A percentile compares a stretch with the other conserved stretches of the same genome.
Conservation (phyloP, 805 yeast species). For the Hanseniaspora taiwanica region DNA sequence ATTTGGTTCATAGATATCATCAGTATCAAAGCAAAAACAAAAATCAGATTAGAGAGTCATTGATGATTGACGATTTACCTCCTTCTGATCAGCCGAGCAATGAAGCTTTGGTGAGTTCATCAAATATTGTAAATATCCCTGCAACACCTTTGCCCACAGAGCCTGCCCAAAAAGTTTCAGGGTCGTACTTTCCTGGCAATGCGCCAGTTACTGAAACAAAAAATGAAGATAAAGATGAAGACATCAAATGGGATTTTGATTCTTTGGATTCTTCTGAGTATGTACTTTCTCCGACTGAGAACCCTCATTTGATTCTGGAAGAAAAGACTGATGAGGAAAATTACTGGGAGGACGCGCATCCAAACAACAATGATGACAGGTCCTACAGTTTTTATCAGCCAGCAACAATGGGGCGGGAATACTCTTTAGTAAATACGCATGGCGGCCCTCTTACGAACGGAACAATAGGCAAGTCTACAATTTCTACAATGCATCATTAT, state of each 20-base stretch:
- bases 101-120: constrained; percentile 5
- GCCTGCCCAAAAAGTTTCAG: constrained; percentile 1
- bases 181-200: not conserved
- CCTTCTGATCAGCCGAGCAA: constrained; percentile 19
- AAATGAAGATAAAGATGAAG: constrained; percentile 22
- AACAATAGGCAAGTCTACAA: not conserved
- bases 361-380: constrained; percentile 10
- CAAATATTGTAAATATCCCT: constrained; percentile 5
- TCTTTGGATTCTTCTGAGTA: constrained; percentile 64
- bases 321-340: constrained; percentile 19
- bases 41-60: constrained; percentile 36
- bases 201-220: constrained; percentile 5
- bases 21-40: constrained; percentile 61
- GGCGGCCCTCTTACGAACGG: not conserved
- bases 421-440: constrained; percentile 1
- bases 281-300: constrained; percentile 50
- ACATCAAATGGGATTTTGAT: constrained; percentile 83
- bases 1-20: constrained; percentile 59
- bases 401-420: constrained; percentile 2
- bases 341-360: constrained; percentile 16
- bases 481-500: not conserved
- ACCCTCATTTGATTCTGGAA: constrained; percentile 26
- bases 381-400: not conserved
- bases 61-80: constrained; percentile 29
- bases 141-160: constrained; percentile 6